Percentiles rank a stretch among this genome's conserved stretches.
Evolutionary conservation across 73 alveolate species (phyloP).

Genomic region (Tetrahymena thermophila): DNA sequence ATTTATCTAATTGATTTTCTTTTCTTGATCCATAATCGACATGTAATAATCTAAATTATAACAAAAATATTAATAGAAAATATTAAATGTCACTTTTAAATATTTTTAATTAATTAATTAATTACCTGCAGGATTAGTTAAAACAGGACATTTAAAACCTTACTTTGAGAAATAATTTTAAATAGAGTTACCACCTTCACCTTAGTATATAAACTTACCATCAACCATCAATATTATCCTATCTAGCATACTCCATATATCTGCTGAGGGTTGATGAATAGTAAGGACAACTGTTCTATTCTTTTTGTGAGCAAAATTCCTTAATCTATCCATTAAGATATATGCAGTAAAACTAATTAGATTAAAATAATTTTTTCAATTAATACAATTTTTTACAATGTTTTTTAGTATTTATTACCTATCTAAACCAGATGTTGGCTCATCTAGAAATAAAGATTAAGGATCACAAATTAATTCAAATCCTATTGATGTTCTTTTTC

Average conservation of each 20-base stretch:
- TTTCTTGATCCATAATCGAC: neutral
- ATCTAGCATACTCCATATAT: slow-evolving; percentile 48
- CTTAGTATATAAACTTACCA: slow-evolving; percentile 49
- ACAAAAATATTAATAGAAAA: no score
- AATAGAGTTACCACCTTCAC: neutral
- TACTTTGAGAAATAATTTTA: slow-evolving; percentile 11
- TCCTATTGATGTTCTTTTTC: slow-evolving; percentile 42
- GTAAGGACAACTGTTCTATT: slow-evolving; percentile 58
- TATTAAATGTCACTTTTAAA: no score
- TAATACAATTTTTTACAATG: neutral
- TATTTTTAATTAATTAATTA: neutral
- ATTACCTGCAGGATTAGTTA: slow-evolving; percentile 38
- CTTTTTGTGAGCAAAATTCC: neutral
- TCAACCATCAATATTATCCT: slow-evolving; percentile 39
- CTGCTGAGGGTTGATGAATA: slow-evolving; percentile 61
- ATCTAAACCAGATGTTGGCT: slow-evolving; percentile 3
- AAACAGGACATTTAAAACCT: slow-evolving; percentile 32
- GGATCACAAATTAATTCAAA: slow-evolving; percentile 37
- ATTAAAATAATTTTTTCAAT: neutral
- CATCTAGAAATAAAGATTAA: slow-evolving; percentile 21
- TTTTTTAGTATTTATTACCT: neutral
- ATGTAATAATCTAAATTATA: neutral
- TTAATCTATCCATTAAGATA: neutral
- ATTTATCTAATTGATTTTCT: neutral
- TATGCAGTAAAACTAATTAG: neutral